Evolutionary conservation across 495 filamentous ascomycete genomes (phyloP).

Genomic region (Podospora tetraspora): DNA sequence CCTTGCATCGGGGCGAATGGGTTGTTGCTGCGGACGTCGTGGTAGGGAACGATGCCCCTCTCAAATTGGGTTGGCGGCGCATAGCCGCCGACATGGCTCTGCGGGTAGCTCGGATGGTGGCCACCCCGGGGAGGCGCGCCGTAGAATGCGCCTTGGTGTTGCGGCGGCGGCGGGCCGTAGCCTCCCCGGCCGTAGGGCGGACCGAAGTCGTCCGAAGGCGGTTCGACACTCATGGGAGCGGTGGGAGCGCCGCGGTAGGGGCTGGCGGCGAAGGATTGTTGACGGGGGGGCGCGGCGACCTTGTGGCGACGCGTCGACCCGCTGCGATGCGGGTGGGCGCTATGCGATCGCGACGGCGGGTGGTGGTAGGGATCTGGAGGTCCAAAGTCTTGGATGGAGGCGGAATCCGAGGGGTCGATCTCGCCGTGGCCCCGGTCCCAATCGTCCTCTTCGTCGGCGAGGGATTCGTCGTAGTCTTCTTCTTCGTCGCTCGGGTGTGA

Average conservation of each 20-base stretch:
- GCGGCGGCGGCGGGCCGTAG: conserved; percentile 30
- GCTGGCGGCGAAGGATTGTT: conserved; percentile 24
- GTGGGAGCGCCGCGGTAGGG: conserved; percentile 27
- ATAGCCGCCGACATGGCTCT: conserved; percentile 41
- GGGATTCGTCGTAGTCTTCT: conserved; percentile 34
- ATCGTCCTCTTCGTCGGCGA: conserved; percentile 47
- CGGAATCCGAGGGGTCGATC: conserved; percentile 77
- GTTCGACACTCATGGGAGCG: conserved; percentile 43
- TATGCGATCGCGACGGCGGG: conserved; percentile 27
- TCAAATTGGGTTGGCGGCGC: conserved; percentile 26
- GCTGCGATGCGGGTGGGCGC: conserved; percentile 32
- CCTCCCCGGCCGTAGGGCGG: conserved; percentile 28
- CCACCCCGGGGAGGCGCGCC: conserved; percentile 25
- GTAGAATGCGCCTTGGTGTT: conserved; percentile 32
- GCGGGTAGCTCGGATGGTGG: conserved; percentile 29
- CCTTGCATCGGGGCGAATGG: conserved; percentile 36
- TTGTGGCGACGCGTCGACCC: conserved; percentile 33
- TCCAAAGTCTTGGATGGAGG: conserved; percentile 44
- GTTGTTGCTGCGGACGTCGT: conserved; percentile 30
- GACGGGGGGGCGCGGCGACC: conserved; percentile 30
- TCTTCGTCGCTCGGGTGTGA: conserved; percentile 16
- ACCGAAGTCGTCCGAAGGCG: conserved; percentile 36
- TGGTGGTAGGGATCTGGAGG: conserved; percentile 6
- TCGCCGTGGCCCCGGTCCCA: conserved; percentile 52
- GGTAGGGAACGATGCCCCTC: conserved; percentile 44